These are phyloP conservation scores for Euryodendron excelsum DNA, from an alignment of 148 eudicot genomes.

Conservation along the genomic window DNA sequence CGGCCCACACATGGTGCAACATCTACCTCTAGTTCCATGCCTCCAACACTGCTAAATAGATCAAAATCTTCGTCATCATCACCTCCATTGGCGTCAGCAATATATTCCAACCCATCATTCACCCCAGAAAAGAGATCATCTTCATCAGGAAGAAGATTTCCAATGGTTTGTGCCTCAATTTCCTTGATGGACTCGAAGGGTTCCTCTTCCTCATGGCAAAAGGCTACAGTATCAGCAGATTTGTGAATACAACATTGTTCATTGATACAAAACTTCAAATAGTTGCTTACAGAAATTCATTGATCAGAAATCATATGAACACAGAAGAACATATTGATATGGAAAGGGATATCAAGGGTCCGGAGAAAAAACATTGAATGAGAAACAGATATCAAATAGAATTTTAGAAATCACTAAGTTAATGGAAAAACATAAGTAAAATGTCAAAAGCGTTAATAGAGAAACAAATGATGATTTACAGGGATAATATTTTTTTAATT, in stretches of 20 bases:
- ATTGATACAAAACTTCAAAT: no score
- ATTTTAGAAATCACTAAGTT: neutral
- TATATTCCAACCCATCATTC: slow-evolving; percentile 41
- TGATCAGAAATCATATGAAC: no score
- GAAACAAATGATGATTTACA: no score
- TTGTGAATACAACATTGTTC: slow-evolving; percentile 32
- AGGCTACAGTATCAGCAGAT: slow-evolving; percentile 21
- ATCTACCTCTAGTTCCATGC: slow-evolving; percentile 62
- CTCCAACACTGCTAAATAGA: slow-evolving; percentile 62
- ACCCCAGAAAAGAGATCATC: slow-evolving; percentile 73
- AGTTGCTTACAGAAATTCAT: no score
- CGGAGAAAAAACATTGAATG: no score
- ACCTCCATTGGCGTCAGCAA: slow-evolving; percentile 25
- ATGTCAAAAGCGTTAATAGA: no score
- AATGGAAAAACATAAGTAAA: slow-evolving; percentile 33
- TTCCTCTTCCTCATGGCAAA: slow-evolving; percentile 32
- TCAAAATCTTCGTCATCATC: slow-evolving; percentile 63
- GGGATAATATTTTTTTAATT: no score
- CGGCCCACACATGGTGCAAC: slow-evolving; percentile 29
- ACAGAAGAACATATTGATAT: no score
- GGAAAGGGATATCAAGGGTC: no score
- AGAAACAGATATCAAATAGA: no score
- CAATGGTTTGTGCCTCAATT: slow-evolving; percentile 45
- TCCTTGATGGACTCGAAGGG: slow-evolving; percentile 38
- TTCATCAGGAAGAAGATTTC: slow-evolving; percentile 72